Conservation (phyloP, 2,329 filamentous ascomycete genomes). For the Nemania abortiva region DNA sequence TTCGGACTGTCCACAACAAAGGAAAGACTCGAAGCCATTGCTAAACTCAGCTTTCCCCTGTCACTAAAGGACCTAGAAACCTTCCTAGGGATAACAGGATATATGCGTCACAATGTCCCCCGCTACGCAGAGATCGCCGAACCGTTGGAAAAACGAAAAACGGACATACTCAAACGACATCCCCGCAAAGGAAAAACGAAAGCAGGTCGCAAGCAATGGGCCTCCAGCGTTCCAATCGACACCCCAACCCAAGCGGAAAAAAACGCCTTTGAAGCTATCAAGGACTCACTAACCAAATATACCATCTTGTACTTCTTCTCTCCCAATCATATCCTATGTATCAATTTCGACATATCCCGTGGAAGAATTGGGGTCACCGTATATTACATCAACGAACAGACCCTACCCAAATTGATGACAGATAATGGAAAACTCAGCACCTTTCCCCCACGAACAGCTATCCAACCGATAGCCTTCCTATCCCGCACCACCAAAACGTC, state of each 20-base stretch:
- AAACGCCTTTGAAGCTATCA: background rate
- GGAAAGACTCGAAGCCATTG: conserved; percentile 3
- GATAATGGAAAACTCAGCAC: background rate
- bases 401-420: background rate
- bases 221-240: conserved; percentile 1
- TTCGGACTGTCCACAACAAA: conserved; percentile 3
- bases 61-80: conserved; percentile 4
- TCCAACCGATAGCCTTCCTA: background rate
- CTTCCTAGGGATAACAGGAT: conserved; percentile 10
- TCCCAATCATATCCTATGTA: background rate
- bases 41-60: background rate
- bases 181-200: too few species aligned
- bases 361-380: conserved; percentile 1
- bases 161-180: background rate
- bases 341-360: background rate
- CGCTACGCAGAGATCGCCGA: background rate
- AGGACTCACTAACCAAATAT: background rate
- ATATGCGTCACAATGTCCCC: background rate
- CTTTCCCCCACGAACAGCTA: background rate
- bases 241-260: background rate
- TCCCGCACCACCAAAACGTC: background rate
- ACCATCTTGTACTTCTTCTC: background rate
- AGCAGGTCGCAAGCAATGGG: too few species aligned
- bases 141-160: background rate
- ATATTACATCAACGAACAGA: background rate